Base-by-base conservation (phyloP, 1,139 yeast genomes). In the Geotrichum citri-aurantii region DNA sequence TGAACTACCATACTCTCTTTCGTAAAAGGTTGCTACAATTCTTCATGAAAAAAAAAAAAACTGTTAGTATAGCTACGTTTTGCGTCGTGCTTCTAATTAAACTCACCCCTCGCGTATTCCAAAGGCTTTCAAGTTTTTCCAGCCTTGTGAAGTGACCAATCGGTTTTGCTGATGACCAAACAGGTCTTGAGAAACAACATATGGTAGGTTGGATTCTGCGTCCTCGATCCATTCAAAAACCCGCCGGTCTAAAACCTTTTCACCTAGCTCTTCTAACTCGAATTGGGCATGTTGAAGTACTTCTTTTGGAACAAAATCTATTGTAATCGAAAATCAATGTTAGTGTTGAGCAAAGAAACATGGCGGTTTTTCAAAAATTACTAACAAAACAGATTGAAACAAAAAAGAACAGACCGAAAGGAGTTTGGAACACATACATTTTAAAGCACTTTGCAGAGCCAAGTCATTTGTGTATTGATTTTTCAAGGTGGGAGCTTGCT, bases 121-220 rank as follows among this genome's bases (percentile, higher is more conserved):
- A 37, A 68, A 58, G 6, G 59, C 63, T 59, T 71, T 71, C 50
- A 71, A 55, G 29, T 59, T 56, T 52, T 63, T 64, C 73, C 73
- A 71, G n/a, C 73, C 73, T 14, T 65, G 65, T 14, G 70, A 62
- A 7, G 73, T 70, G 19, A 68, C 65, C 19, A 70, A 62, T 46
- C 62, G 61, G 59, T 69, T 70, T 14, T 56, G 50, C 17, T 61
- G 51, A 42, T 66, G 64, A 3, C 73, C 73, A 61, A 70, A 69
- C 10, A 70, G 62, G 50, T 71, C 73, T 54, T 67, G 69, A 14
- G 63, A 65, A n/a, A 64, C 67, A 23, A 70, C 62, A 23, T 58
- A 63, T 2, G 73, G 73, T 21, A 60, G 64, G 54, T 70, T 66
- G 11, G 61, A 54, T 55, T 71, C 73, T 2, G 73, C 73, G 21